Base-by-base conservation (phyloP, 139 green algal species). In the Yamagishiella unicocca region DNA sequence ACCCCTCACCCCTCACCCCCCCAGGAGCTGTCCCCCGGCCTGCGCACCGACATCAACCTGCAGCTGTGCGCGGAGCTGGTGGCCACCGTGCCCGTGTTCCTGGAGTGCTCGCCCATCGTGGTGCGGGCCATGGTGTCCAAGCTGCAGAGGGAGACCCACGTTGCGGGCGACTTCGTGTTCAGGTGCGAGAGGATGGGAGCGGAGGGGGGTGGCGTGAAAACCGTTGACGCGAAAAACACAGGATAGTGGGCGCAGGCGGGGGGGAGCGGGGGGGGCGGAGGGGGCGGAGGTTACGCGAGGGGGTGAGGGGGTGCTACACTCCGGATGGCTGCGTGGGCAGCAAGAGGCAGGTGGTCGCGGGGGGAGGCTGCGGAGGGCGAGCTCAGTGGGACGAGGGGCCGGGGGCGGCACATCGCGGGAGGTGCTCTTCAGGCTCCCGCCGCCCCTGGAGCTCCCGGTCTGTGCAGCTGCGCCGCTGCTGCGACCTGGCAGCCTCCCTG, bases 1-100 rank as follows among this genome's bases (percentile, higher is more conserved):
- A 8, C 58, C 58, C 19, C 58, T 6, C 22, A 38, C 38, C 35
- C 37, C 22, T 24, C 38, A 22, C 37, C 22, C 53, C 25, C 76
- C 3, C 84, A 79, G 89, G 89, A 89, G 72, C 81, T 94, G 74
- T 82, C 85, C 27, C 67, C 90, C 35, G 81, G 71, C 24, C 67
- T 94, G 55, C 82, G 86, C 43, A 91, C 82, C 27, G 91, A 94
- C 85, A 79, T 93, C 21, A 76, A 87, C 53, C 58, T 92, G 82
- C 88, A 90, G 67, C 78, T 93, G 37, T 90, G 84, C 45, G 73
- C 81, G 22, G 88, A 90, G 79, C 71, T 92, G 70, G 79, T 93
- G 55, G 62, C 53, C 45, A 90, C 88, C 21, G 88, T 93, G 62
- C 90, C 90, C 0, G 61, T 92, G 33, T 90, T 93, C 67, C 89